phyloP scores from a whole-genome alignment of 768 basidiomycete genomes.

The Tylopilus sp. region DNA sequence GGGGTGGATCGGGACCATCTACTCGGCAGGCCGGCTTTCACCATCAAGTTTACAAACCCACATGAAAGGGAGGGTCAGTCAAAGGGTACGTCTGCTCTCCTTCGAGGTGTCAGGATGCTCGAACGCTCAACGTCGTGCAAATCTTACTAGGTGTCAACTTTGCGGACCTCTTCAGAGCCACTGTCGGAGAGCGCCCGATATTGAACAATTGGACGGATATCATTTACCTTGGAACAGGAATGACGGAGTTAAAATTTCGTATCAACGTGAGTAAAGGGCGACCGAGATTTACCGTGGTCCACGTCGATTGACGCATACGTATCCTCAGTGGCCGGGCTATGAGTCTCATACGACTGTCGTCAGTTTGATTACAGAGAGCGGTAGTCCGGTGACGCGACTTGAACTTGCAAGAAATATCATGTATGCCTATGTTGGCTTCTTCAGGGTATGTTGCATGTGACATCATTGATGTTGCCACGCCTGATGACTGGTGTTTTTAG shows the following conservation, averaged over 20 bases:
- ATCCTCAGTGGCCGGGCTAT: conserved; percentile 1
- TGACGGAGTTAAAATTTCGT: not conserved
- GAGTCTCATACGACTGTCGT: not conserved
- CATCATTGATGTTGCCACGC: not conserved
- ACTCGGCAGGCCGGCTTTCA: not conserved
- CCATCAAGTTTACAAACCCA: conserved; percentile 1
- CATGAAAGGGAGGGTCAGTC: not conserved
- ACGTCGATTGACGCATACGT: not conserved
- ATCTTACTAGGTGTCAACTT: not conserved
- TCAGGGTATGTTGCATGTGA: not conserved
- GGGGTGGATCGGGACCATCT: not conserved
- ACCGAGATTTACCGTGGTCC: not conserved
- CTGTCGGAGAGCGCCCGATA: not conserved
- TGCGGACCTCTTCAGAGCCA: not conserved
- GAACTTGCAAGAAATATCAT: not conserved
- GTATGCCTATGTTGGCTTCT: not conserved
- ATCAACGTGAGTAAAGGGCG: not conserved
- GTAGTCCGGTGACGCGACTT: not conserved
- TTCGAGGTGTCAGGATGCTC: not conserved
- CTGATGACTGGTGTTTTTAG: not conserved
- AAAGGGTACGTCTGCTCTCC: not conserved
- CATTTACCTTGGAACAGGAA: not conserved
- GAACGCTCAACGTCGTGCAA: not conserved
- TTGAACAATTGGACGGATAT: not conserved
- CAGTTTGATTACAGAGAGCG: not conserved